These are phyloP conservation scores for Torulaspora pretoriensis DNA, from an alignment of 1,139 yeast genomes.

Conservation along the genomic window DNA sequence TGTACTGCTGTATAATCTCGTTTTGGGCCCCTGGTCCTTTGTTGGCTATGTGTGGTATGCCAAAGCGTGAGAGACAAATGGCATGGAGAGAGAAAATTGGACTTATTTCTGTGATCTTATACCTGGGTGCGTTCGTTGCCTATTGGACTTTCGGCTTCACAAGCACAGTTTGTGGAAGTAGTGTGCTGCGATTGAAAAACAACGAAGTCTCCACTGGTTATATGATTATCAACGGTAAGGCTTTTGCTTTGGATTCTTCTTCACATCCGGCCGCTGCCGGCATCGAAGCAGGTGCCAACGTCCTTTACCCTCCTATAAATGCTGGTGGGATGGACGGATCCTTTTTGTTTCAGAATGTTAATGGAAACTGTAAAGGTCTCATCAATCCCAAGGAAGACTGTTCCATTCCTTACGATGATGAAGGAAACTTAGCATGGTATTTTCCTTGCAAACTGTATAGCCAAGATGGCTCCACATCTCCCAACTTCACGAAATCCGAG, in stretches of 20 bases:
- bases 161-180: constrained; percentile 65
- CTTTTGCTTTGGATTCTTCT: constrained; percentile 67
- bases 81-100: constrained; percentile 98
- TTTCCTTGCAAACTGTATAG: constrained; percentile 80
- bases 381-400: constrained; percentile 70
- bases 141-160: constrained; percentile 91
- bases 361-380: constrained; percentile 83
- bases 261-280: constrained; percentile 82
- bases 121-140: constrained; percentile 75
- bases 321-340: constrained; percentile 92
- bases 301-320: constrained; percentile 75
- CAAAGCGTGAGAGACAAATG: constrained; percentile 73
- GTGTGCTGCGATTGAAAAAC: constrained; percentile 50
- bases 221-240: constrained; percentile 75
- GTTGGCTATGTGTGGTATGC: constrained; percentile 69
- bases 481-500: constrained; percentile 52
- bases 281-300: constrained; percentile 58
- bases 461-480: constrained; percentile 65
- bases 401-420: constrained; percentile 61
- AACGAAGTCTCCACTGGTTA: constrained; percentile 57
- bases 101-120: constrained; percentile 66
- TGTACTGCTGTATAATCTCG: constrained; percentile 74
- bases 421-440: constrained; percentile 81
- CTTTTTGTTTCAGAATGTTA: constrained; percentile 88
- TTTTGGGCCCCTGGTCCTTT: constrained; percentile 89